Percentiles rank a stretch among this genome's conserved stretches.
Conservation (phyloP, 1,139 yeast species). For the Yamadazyma siamensis region DNA sequence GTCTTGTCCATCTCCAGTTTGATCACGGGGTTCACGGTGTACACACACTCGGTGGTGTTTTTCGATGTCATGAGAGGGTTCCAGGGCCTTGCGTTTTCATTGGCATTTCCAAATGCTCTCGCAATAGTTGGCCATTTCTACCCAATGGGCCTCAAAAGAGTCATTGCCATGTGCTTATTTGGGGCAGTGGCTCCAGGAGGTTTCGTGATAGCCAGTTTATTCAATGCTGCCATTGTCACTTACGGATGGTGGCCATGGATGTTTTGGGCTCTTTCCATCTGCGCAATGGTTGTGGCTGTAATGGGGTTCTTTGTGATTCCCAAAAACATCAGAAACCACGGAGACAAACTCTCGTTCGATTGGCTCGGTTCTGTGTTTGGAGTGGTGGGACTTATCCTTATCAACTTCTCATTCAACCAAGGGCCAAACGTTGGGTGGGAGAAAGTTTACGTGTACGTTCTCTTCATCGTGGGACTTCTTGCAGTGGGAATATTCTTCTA, state of each 20-base stretch:
- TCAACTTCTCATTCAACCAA: conserved; percentile 61
- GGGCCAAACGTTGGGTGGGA: conserved; percentile 63
- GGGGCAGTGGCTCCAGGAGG: conserved; percentile 64
- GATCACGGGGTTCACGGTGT: conserved; percentile 48
- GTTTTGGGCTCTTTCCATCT: conserved; percentile 46
- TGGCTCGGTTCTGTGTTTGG: conserved; percentile 34
- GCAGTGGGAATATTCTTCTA: conserved; percentile 31
- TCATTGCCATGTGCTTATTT: conserved; percentile 44
- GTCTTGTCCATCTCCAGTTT: conserved; percentile 51
- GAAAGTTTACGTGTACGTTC: conserved; percentile 43
- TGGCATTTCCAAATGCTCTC: conserved; percentile 53
- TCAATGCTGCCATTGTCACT: conserved; percentile 42
- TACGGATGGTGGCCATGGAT: conserved; percentile 57
- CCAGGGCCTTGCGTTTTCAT: conserved; percentile 61
- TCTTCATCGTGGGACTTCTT: conserved; percentile 47
- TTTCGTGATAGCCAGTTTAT: conserved; percentile 47
- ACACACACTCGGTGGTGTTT: conserved; percentile 37
- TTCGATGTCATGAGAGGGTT: conserved; percentile 52
- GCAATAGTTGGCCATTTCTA: conserved; percentile 54
- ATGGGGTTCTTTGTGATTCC: conserved; percentile 44
- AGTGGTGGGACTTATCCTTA: conserved; percentile 41
- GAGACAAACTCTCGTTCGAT: conserved; percentile 33
- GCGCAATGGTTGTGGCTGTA: conserved; percentile 24
- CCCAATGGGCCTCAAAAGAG: conserved; percentile 40
- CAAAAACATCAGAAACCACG: conserved; percentile 22